Evolutionary conservation across 805 yeast species (phyloP), one percentile per base, ranked within the genome.

Genomic region (Cyberlindnera xishuangbannaensis): DNA sequence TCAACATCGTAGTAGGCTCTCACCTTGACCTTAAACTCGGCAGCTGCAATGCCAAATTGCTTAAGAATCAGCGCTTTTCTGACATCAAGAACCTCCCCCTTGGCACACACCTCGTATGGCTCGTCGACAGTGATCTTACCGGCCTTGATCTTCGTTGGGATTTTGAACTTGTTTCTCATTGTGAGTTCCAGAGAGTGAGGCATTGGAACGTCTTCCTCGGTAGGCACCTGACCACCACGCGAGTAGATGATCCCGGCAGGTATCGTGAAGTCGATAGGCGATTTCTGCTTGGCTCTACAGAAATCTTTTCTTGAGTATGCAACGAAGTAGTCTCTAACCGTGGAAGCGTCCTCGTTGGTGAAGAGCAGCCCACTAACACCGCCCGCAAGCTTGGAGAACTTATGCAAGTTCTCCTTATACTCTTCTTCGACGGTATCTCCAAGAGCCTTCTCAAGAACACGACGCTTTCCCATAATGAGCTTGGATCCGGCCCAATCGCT

Each of bases 121-220:
- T 76, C 76, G 15, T 74, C 76, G 30, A 92, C 65, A 38, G 73
- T 69, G 45, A 92, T 81, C 58, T 90, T 90, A 58, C 99, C 99
- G 33, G 78, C 71, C 54, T 82, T 83, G 45, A 92, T 83, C 55
- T 77, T 80, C 5, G 97, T 88, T 48, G 98, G 97, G 48, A 92
- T 75, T 56, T 90, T 88, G 47, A 78, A 78, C 56, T 83, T 83
- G 60, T 78, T 83, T 69, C 98, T 82, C 53, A 92, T 61, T 25
- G 95, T 85, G 51, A 87, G 85, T 62, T 92, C 98, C 64, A 94
- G 71, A 6, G 97, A 86, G 58, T 92, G 98, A 10, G 94, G 81
- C 83, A 92, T 79, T 48, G 97, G 95, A 15, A 92, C 87, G 59
- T 92, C 99, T 45, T 92, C 97, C 55, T 87, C 97, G 16, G 58